phyloP scores from a whole-genome alignment of 306 rosid species.

The Trifolium repens region DNA sequence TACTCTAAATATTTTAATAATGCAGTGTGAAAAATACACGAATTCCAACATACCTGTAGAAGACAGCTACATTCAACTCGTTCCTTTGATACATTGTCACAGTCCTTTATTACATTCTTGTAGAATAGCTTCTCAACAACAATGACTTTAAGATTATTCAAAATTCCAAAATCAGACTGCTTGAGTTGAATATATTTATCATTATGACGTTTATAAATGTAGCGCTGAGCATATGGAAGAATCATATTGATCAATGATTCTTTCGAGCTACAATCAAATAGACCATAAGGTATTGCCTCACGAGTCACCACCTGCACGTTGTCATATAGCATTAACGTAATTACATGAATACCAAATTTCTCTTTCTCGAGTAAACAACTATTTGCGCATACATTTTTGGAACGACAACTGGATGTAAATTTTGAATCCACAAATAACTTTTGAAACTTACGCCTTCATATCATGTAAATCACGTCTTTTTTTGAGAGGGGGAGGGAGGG shows the following conservation, averaged over 20 bases:
- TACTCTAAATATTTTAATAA: conserved; percentile 23
- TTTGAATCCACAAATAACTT: not conserved
- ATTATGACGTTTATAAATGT: conserved; percentile 56
- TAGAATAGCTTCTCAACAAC: conserved; percentile 79
- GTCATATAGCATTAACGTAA: conserved; percentile 36
- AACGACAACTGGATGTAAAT: not conserved
- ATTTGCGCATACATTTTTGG: not conserved
- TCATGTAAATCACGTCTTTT: not conserved
- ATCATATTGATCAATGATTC: conserved; percentile 76
- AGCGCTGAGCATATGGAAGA: conserved; percentile 95
- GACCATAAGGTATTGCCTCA: conserved; percentile 72
- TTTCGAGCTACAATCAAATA: conserved; percentile 59
- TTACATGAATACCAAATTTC: not conserved
- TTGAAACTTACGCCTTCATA: not conserved
- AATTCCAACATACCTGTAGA: conserved; percentile 65
- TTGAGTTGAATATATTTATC: conserved; percentile 70
- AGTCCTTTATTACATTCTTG: conserved; percentile 70
- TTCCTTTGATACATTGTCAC: conserved; percentile 55
- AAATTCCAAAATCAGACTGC: conserved; percentile 63
- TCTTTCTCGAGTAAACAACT: conserved; percentile 16
- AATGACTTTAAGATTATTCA: conserved; percentile 62
- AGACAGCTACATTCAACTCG: conserved; percentile 71
- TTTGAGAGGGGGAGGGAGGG: not conserved
- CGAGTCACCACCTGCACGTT: conserved; percentile 83
- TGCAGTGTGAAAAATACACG: not conserved